A percentile compares a stretch with the other conserved stretches of the same genome.
These are phyloP conservation scores for Jimgerdemannia lactiflua DNA, from an alignment of 192 early-diverging fungal genomes.

Conservation along the genomic window DNA sequence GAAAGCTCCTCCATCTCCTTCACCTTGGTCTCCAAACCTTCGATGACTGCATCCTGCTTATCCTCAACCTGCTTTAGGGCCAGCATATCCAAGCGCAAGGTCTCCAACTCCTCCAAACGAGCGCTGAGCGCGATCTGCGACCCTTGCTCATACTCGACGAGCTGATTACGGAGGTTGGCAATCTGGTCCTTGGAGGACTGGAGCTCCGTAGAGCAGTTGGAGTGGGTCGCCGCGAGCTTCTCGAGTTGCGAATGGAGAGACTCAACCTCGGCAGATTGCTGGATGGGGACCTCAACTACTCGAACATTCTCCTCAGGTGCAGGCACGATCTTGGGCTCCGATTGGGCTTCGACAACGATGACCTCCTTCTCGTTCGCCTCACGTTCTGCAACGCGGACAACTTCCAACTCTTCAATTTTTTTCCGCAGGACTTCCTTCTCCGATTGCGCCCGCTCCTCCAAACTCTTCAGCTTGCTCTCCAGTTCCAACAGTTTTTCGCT, in stretches of 20 bases:
- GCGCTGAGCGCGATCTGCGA: slow-evolving; percentile 19
- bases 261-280: not conserved
- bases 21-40: slow-evolving; percentile 19
- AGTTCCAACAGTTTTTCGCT: not conserved
- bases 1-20: slow-evolving; percentile 25
- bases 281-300: not conserved
- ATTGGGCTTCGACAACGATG: not conserved
- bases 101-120: slow-evolving; percentile 24
- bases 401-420: not conserved
- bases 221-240: not conserved
- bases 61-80: slow-evolving; percentile 22
- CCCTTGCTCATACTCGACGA: slow-evolving; percentile 24
- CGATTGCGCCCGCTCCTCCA: not conserved
- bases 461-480: not conserved
- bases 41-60: slow-evolving; percentile 31
- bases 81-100: slow-evolving; percentile 21
- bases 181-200: slow-evolving; percentile 4
- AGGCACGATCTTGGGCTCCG: not conserved
- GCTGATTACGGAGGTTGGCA: slow-evolving; percentile 14
- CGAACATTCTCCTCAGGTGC: not conserved
- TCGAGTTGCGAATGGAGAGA: not conserved
- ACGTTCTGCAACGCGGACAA: not conserved
- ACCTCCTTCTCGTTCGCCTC: not conserved
- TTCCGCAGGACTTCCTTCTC: not conserved
- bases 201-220: not conserved